Conservation (phyloP, 441 rosid genomes). For the Adansonia rubrostipa region DNA sequence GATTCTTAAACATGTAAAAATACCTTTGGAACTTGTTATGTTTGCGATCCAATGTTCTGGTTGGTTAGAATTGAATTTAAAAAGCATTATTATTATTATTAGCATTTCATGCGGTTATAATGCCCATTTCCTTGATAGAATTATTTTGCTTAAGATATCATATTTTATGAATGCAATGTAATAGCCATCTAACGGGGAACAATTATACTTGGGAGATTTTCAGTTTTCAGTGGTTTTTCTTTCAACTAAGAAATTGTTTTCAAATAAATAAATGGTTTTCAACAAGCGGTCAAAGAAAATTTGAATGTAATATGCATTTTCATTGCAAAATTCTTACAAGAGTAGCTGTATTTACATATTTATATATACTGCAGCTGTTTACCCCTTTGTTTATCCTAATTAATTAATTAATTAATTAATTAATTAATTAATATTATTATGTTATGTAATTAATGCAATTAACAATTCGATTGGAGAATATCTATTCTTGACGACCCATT, state of each 20-base stretch:
- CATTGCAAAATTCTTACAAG: not conserved
- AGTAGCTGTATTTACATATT: not conserved
- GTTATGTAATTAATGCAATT: too few species aligned
- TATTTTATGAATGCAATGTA: not conserved
- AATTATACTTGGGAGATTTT: not conserved
- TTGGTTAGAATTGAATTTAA: not conserved
- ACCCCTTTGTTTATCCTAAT: too few species aligned
- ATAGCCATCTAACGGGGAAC: not conserved
- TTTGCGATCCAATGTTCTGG: not conserved
- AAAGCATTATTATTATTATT: too few species aligned
- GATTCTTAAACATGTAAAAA: slow-evolving; percentile 30
- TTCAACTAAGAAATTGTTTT: not conserved
- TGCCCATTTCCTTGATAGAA: not conserved
- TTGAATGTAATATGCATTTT: not conserved
- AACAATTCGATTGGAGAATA: too few species aligned
- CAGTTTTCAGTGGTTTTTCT: not conserved
- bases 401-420: too few species aligned
- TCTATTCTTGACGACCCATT: too few species aligned
- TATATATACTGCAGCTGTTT: too few species aligned
- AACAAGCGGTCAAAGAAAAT: not conserved
- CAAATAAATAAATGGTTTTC: not conserved
- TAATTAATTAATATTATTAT: too few species aligned
- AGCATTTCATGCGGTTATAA: not conserved
- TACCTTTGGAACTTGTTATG: slow-evolving; percentile 29
- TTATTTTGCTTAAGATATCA: not conserved